phyloP scores from a whole-genome alignment of 495 filamentous ascomycete genomes.

The Aspergillus steynii region DNA sequence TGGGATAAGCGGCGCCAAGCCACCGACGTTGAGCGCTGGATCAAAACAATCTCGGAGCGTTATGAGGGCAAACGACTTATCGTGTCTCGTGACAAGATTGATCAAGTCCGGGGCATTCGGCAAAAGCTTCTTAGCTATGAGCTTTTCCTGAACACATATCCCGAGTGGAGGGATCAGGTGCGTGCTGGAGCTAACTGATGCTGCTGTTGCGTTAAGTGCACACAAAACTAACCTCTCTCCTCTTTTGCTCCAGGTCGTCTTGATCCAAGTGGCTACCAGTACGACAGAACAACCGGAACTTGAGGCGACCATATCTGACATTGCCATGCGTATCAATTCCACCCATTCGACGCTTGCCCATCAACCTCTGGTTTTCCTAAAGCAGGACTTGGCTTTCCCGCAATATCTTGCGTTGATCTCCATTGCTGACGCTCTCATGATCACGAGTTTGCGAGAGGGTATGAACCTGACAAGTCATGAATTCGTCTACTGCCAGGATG shows the following conservation, averaged over 20 bases:
- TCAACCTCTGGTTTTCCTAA: slow-evolving; percentile 88
- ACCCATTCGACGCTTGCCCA: slow-evolving; percentile 83
- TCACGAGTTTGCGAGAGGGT: slow-evolving; percentile 88
- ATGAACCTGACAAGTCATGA: slow-evolving; percentile 96
- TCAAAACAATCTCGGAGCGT: slow-evolving; percentile 71
- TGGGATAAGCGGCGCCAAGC: slow-evolving; percentile 72
- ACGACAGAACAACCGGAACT: slow-evolving; percentile 83
- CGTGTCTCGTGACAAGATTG: slow-evolving; percentile 89
- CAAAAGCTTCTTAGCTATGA: slow-evolving; percentile 93
- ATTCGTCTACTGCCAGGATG: slow-evolving; percentile 90
- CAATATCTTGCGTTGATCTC: slow-evolving; percentile 88
- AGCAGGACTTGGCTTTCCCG: slow-evolving; percentile 87
- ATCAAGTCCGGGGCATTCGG: slow-evolving; percentile 83
- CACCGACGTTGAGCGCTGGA: slow-evolving; percentile 71
- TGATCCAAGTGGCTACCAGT: slow-evolving; percentile 91
- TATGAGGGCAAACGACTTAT: slow-evolving; percentile 86
- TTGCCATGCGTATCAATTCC: slow-evolving; percentile 90
- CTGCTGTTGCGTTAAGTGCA: slow-evolving; percentile 3
- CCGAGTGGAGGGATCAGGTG: slow-evolving; percentile 78
- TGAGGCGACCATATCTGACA: slow-evolving; percentile 83
- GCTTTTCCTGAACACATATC: slow-evolving; percentile 88
- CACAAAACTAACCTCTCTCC: slow-evolving; percentile 1
- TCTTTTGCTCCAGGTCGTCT: slow-evolving; percentile 55
- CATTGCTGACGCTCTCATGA: slow-evolving; percentile 86
- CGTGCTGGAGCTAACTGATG: not conserved